Conservation (phyloP, 1,284 basidiomycete genomes). For the Phylloporus sp. region DNA sequence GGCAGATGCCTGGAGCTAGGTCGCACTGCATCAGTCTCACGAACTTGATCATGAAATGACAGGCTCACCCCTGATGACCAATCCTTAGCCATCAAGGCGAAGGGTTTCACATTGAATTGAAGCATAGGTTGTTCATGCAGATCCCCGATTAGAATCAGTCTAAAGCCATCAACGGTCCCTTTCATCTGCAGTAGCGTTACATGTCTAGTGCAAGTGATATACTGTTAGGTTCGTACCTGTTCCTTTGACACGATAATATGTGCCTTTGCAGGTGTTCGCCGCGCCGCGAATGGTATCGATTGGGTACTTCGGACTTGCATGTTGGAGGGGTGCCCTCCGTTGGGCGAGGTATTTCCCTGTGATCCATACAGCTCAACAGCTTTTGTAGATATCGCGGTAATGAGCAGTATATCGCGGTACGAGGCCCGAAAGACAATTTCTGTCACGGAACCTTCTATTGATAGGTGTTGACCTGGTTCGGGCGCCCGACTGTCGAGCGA, state of each 20-base stretch:
- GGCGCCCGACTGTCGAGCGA: conserved; percentile 86
- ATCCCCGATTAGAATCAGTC: conserved; percentile 94
- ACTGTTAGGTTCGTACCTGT: conserved; percentile 51
- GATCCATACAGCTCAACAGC: conserved; percentile 67
- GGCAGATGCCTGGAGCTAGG: conserved; percentile 80
- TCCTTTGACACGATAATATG: conserved; percentile 80
- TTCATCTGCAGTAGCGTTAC: conserved; percentile 58
- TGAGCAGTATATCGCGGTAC: conserved; percentile 90
- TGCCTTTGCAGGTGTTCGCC: conserved; percentile 53
- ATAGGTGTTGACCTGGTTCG: conserved; percentile 77
- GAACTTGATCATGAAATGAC: not conserved
- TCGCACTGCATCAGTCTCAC: conserved; percentile 14
- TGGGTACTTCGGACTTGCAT: conserved; percentile 6
- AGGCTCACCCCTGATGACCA: conserved; percentile 88
- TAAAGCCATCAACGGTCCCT: conserved; percentile 87
- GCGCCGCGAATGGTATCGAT: conserved; percentile 18
- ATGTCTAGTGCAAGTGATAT: not conserved
- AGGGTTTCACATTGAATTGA: conserved; percentile 87
- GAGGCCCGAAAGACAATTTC: conserved; percentile 93
- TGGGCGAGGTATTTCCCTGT: conserved; percentile 26
- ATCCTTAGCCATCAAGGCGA: conserved; percentile 84
- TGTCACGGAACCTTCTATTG: conserved; percentile 82
- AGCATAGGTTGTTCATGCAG: conserved; percentile 94
- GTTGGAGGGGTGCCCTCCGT: conserved; percentile 12
- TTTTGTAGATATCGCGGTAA: conserved; percentile 88